phyloP scores from a whole-genome alignment of 129 eudicot species.

The Saussurea involucrata region DNA sequence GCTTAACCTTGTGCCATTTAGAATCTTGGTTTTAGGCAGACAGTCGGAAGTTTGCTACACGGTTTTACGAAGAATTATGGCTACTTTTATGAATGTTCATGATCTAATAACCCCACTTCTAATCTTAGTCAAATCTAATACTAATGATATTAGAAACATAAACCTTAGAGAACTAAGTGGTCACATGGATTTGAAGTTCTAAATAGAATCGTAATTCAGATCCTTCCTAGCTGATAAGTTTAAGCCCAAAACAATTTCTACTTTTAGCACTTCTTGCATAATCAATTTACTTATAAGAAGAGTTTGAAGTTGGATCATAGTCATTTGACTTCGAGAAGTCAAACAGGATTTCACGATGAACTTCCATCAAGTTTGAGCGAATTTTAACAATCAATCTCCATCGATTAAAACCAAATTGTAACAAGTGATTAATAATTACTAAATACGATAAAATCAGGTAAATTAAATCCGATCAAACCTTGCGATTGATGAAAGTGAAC shows the following conservation, averaged over 20 bases:
- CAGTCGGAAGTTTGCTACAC: neutral
- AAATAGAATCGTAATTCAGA: neutral
- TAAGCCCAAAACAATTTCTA: neutral
- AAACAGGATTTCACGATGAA: neutral
- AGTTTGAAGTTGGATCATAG: neutral
- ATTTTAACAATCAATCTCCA: slow-evolving; percentile 4
- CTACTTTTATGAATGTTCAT: neutral
- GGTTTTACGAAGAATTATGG: too few relatives aligned
- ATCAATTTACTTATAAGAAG: neutral
- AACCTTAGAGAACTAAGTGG: neutral
- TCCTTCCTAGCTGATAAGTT: neutral
- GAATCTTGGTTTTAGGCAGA: neutral
- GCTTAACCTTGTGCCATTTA: too few relatives aligned
- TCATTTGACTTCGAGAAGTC: slow-evolving; percentile 7
- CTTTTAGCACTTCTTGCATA: neutral
- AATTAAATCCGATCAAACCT: slow-evolving; percentile 43
- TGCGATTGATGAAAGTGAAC: slow-evolving; percentile 93
- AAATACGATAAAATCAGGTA: neutral
- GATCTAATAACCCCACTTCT: neutral
- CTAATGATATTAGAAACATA: neutral
- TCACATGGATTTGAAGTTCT: neutral
- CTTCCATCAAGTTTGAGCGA: slow-evolving; percentile 10
- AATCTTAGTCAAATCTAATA: neutral
- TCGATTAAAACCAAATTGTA: neutral
- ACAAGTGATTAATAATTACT: neutral